Evolutionary conservation across 2,329 filamentous ascomycete genomes (phyloP).

Genomic region (Venturia aucupariae): DNA sequence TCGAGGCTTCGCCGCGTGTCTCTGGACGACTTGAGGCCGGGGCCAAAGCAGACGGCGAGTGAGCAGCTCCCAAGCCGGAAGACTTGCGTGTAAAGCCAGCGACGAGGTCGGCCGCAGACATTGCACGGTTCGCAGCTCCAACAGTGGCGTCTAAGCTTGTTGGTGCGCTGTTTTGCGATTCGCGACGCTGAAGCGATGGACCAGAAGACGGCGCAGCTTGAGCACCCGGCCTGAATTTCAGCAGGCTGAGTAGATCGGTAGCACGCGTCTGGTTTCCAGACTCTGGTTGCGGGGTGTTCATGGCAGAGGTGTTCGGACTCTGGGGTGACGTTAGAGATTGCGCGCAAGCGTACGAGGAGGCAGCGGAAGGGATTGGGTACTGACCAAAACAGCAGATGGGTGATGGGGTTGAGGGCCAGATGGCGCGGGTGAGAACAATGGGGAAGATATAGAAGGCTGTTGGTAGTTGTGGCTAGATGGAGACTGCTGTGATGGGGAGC

Average conservation of each 20-base stretch:
- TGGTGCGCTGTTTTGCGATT: constrained; percentile 20
- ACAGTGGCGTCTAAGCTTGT: constrained; percentile 18
- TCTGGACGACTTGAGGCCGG: constrained; percentile 24
- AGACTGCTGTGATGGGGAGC: neutral
- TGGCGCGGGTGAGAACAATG: constrained; percentile 47
- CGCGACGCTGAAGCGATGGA: constrained; percentile 15
- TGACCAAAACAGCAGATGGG: constrained; percentile 43
- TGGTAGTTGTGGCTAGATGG: neutral
- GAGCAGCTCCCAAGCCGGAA: constrained; percentile 16
- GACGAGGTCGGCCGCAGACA: constrained; percentile 50
- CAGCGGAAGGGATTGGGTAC: neutral
- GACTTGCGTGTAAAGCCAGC: constrained; percentile 46
- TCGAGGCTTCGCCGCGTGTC: constrained; percentile 19
- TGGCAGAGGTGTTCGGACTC: constrained; percentile 44
- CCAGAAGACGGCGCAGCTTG: constrained; percentile 22
- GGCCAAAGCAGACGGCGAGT: constrained; percentile 24
- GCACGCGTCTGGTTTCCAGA: constrained; percentile 36
- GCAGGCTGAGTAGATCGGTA: constrained; percentile 52
- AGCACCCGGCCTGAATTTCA: constrained; percentile 52
- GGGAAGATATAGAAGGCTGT: constrained; percentile 48
- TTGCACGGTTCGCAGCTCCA: constrained; percentile 26
- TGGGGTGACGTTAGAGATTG: constrained; percentile 8
- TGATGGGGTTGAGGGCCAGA: constrained; percentile 47
- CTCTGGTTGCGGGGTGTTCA: constrained; percentile 32
- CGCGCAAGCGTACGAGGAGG: neutral